Evolutionary conservation across 225 moss, liverwort and hornwort species (phyloP).

Genomic region (Pseudisothecium myosuroides): DNA sequence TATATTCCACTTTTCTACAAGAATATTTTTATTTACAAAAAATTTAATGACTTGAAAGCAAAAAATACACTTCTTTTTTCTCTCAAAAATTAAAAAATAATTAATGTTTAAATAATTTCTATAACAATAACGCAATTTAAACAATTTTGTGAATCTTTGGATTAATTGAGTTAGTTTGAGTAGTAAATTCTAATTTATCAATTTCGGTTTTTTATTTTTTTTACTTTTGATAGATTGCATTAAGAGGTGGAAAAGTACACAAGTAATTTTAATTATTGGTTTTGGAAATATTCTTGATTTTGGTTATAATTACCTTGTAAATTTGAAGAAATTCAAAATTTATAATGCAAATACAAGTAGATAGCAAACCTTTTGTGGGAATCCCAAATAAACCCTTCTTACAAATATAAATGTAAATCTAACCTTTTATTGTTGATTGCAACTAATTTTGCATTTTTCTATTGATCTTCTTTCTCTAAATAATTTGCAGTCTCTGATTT

Average conservation of each 20-base stretch:
- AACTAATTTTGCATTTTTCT: too few species aligned
- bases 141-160: not conserved
- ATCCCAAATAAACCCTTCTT: accelerated
- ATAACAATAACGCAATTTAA: not conserved
- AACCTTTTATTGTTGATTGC: too few species aligned
- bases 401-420: too few species aligned
- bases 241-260: not conserved
- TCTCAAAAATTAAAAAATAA: accelerated
- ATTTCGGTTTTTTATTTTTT: too few species aligned
- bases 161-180: not conserved
- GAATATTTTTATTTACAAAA: not conserved
- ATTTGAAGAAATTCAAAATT: not conserved
- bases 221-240: not conserved
- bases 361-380: not conserved
- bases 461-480: too few species aligned
- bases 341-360: not conserved
- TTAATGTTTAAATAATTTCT: not conserved
- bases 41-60: not conserved
- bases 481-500: too few species aligned
- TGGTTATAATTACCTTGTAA: not conserved
- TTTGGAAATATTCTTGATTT: not conserved
- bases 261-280: too few species aligned
- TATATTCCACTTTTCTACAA: not conserved
- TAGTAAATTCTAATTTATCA: not conserved
- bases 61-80: not conserved